phyloP scores from a whole-genome alignment of 352 stramenopile genomes.

The Phytophthora uliginosa region DNA sequence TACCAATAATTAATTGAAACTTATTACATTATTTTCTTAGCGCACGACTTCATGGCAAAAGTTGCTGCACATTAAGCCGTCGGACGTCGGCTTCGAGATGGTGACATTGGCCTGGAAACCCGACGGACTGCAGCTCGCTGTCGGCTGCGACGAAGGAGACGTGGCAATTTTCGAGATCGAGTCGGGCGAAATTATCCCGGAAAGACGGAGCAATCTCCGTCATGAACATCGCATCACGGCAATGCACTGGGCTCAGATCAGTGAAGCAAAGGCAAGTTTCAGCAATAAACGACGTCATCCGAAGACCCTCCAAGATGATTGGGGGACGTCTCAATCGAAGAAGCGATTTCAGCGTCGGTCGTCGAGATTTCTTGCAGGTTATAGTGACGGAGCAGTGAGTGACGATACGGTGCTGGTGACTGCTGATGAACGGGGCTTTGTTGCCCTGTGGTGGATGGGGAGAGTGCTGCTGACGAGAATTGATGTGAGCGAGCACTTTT shows the following conservation, averaged over 20 bases:
- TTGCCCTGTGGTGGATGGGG: conserved; percentile 76
- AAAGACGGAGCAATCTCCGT: conserved; percentile 43
- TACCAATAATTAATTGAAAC: neutral
- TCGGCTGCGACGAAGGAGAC: conserved; percentile 77
- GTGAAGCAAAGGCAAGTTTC: neutral
- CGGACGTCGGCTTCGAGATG: conserved; percentile 68
- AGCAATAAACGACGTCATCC: conserved; percentile 11
- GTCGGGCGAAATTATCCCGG: conserved; percentile 42
- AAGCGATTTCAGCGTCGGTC: conserved; percentile 47
- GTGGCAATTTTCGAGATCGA: conserved; percentile 80
- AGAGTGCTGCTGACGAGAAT: conserved; percentile 59
- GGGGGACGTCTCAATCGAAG: conserved; percentile 27
- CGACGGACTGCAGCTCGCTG: conserved; percentile 68
- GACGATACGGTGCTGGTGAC: conserved; percentile 60
- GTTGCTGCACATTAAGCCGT: conserved; percentile 73
- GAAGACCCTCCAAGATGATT: conserved; percentile 1
- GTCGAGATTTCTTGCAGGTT: conserved; percentile 37
- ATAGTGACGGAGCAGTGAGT: neutral
- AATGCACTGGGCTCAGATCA: conserved; percentile 61
- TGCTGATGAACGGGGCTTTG: conserved; percentile 44
- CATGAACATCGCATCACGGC: conserved; percentile 59
- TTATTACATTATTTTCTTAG: conserved; percentile 35
- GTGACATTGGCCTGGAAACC: conserved; percentile 70
- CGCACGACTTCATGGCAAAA: conserved; percentile 84
- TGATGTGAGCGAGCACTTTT: conserved; percentile 44